These are phyloP conservation scores for Phanerodontia chrysosporium DNA, from an alignment of 768 basidiomycete species.

Conservation along the genomic window DNA sequence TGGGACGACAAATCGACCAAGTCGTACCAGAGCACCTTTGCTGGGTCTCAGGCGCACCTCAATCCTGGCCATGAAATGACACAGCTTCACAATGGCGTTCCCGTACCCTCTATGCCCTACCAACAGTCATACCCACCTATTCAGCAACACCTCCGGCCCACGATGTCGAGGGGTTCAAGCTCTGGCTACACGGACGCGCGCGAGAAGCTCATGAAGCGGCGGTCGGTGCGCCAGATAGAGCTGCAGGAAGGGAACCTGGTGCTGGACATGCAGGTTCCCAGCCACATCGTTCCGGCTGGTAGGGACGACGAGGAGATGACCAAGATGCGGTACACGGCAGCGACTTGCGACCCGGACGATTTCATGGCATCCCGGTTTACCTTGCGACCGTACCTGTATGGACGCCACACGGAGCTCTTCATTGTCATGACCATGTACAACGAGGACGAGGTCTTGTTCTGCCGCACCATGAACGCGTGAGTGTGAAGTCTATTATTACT, in stretches of 20 bases:
- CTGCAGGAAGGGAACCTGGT: constrained; percentile 82
- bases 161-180: constrained; percentile 38
- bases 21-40: constrained; percentile 61
- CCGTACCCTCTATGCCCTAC: constrained; percentile 49
- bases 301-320: constrained; percentile 69
- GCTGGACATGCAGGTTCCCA: constrained; percentile 77
- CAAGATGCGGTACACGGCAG: constrained; percentile 85
- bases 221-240: constrained; percentile 75
- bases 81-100: constrained; percentile 30
- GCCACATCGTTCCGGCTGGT: constrained; percentile 68
- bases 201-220: constrained; percentile 79
- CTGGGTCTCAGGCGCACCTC: constrained; percentile 71
- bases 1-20: constrained; percentile 53
- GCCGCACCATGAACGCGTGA: constrained; percentile 80
- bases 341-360: constrained; percentile 86
- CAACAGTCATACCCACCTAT: constrained; percentile 36
- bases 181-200: constrained; percentile 63
- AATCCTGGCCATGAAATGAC: constrained; percentile 58
- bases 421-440: constrained; percentile 98
- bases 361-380: constrained; percentile 78
- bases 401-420: constrained; percentile 85
- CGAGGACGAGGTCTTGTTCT: constrained; percentile 80
- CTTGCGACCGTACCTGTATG: constrained; percentile 72
- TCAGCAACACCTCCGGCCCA: constrained; percentile 51
- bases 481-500: constrained; percentile 23